Evolutionary conservation across 352 stramenopile species (phyloP).

Genomic region (Elongisporangium undulatum): DNA sequence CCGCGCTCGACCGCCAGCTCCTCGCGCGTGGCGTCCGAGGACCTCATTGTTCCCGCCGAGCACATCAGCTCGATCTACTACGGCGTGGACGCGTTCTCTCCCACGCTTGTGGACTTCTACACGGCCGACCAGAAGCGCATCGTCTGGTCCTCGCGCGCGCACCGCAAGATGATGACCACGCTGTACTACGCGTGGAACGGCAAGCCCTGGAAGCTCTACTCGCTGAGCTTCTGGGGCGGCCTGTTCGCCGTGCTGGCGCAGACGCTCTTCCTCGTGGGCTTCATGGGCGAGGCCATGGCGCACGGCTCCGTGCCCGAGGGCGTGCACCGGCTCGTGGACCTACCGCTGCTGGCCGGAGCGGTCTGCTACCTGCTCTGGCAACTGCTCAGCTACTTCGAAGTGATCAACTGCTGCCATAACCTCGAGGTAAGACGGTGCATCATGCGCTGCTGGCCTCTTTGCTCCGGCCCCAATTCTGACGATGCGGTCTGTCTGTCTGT

Average conservation of each 20-base stretch:
- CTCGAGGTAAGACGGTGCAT: conserved; percentile 33
- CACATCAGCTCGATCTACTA: conserved; percentile 85
- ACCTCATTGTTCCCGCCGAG: conserved; percentile 76
- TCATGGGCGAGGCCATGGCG: conserved; percentile 48
- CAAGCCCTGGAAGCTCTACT: conserved; percentile 63
- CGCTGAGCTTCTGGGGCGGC: conserved; percentile 71
- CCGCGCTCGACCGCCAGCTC: conserved; percentile 18
- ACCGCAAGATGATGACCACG: conserved; percentile 89
- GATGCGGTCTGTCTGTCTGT: conserved; percentile 2
- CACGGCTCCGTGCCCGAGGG: conserved; percentile 24
- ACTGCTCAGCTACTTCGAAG: conserved; percentile 74
- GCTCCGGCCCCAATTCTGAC: neutral
- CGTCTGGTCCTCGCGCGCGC: conserved; percentile 80
- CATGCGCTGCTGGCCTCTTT: neutral
- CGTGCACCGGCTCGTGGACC: conserved; percentile 46
- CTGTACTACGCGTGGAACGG: conserved; percentile 72
- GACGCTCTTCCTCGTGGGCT: conserved; percentile 53
- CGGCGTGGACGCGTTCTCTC: conserved; percentile 81
- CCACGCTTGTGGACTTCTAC: conserved; percentile 85
- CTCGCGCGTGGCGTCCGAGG: conserved; percentile 64
- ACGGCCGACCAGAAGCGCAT: conserved; percentile 82
- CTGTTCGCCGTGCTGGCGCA: conserved; percentile 51
- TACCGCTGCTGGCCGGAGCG: conserved; percentile 53
- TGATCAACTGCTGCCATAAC: conserved; percentile 88
- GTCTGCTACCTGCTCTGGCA: conserved; percentile 55